Base-by-base conservation (phyloP, 73 alveolate genomes). In the Uronychia binucleata region DNA sequence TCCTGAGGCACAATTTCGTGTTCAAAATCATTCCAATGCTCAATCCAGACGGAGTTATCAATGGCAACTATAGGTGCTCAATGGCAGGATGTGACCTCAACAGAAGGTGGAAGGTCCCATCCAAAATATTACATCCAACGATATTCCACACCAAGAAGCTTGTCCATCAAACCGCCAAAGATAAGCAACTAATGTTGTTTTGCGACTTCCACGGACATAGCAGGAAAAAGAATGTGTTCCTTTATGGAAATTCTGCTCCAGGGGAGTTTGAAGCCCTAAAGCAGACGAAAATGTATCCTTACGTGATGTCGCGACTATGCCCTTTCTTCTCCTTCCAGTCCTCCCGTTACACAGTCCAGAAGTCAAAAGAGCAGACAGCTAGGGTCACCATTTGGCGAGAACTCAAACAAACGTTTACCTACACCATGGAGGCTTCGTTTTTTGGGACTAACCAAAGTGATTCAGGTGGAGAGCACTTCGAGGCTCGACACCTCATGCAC, bases 271-370 rank as follows among this genome's bases (percentile, higher is more conserved):
- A 86, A 46, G 78, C 86, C 75, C 97, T 95, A 75, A 91, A 86
- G 84, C 75, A 86, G 1, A 91, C 97, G 75, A 93, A 94, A 88
- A 77, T 94, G 67, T 94, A 94, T 31, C 99, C 99, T 31, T 94
- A 81, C 80, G 67, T 96, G 33, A 84, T 96, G 59, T 86, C 97
- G 31, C 94, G 83, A 82, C 59, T 94, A 59, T 92, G 96, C 67
- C 96, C 97, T 33, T 87, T 90, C 58, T 87, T 96, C 30, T 82
- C 93, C 59, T 96, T 79, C 86, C 94, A 91, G 59, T 90, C 92
- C 76, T 92, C 96, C 67, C 75, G 96, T 77, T 96, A 91, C 77
- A 79, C 81, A 0, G 35, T 30, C 27, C 58, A 86, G 30, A 83
- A 83, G 58, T 14, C 80, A 58, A 89, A 89, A 74, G 92, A 83